A percentile compares a stretch with the other conserved stretches of the same genome.
These are phyloP conservation scores for Xylariaceae sp. DNA, from an alignment of 2,329 filamentous ascomycete species.

Conservation along the genomic window DNA sequence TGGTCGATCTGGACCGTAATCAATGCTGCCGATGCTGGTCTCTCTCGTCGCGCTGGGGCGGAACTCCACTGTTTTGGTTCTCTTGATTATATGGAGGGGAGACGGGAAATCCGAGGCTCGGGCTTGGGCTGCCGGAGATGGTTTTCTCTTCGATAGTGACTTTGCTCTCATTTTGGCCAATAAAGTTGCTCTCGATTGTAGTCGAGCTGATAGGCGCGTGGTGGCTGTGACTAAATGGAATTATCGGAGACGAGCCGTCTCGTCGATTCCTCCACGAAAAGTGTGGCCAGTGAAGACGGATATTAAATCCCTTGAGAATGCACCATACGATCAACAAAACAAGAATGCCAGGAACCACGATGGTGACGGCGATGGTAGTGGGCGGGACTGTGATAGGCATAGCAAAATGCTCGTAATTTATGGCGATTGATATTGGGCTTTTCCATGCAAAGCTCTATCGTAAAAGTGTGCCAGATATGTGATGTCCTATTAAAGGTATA, in stretches of 20 bases:
- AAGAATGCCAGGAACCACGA: conserved; percentile 35
- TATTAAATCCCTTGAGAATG: conserved; percentile 29
- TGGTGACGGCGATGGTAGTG: conserved; percentile 25
- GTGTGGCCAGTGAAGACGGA: conserved; percentile 2
- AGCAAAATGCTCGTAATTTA: conserved; percentile 19
- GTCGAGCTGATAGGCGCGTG: conserved; percentile 18
- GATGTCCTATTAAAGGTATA: conserved; percentile 4
- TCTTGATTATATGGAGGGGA: conserved; percentile 30
- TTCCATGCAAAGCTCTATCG: conserved; percentile 15
- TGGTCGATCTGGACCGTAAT: conserved; percentile 24
- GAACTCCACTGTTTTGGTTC: conserved; percentile 26
- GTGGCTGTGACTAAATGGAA: neutral
- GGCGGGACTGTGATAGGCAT: conserved; percentile 25
- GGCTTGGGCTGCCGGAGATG: conserved; percentile 12
- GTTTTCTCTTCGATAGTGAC: conserved; percentile 12
- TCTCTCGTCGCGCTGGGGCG: conserved; percentile 21
- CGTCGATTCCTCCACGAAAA: neutral
- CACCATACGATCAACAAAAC: conserved; percentile 35
- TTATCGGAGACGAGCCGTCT: neutral
- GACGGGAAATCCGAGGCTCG: conserved; percentile 23
- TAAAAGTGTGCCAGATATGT: conserved; percentile 20
- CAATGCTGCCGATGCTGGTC: conserved; percentile 23
- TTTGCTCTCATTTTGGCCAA: conserved; percentile 20
- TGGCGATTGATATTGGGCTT: conserved; percentile 19
- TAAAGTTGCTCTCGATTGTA: conserved; percentile 28